Base-by-base conservation (phyloP, 768 basidiomycete genomes). In the Rhizopogon roseolus region DNA sequence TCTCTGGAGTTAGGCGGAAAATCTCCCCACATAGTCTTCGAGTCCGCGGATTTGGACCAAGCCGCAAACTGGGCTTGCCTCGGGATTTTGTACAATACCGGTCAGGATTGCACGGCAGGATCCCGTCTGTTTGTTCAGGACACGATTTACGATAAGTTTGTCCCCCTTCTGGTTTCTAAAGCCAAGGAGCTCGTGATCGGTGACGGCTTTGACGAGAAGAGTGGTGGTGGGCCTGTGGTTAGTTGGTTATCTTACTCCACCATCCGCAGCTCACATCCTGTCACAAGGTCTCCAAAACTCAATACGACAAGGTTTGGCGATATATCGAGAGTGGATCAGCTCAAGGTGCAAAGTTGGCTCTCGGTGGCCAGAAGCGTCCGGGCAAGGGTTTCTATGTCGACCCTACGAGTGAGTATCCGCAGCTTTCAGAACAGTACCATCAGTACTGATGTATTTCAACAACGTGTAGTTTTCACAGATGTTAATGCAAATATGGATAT, bases 1-100 rank as follows among this genome's bases (percentile, higher is more conserved):
- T 93, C 93, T 19, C 79, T 98, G 48, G 96, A 98, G 68, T 82
- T 98, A 5, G 94, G 95, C 32, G 95, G 95, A 41, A 97, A 98
- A 73, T 91, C 88, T 25, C 90, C 90, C 16, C 85, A 92, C 59
- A 73, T 98, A 56, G 75, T 98, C 58, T 98, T 97, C 63, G 88
- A 93, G 62, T 89, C 88, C 40, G 94, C 95, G 37, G 88, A 98
- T 69, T 72, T 97, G 54, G 90, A 97, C 54, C 55, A 67, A 82
- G 92, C 93, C 52, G 89, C 91, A 28, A 84, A 79, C 60, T 96
- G 93, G 93, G 82, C 85, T 19, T 87, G 85, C 7, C 76, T 94
- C 22, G 93, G 93, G 19, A 87, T 94, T 53, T 85, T 86, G 61
- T 93, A 90, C 71, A 92, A 92, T 62, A 84, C 88, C 36, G 91